Conservation (phyloP, 225 moss, liverwort and hornwort genomes). For the Climacium dendroides region DNA sequence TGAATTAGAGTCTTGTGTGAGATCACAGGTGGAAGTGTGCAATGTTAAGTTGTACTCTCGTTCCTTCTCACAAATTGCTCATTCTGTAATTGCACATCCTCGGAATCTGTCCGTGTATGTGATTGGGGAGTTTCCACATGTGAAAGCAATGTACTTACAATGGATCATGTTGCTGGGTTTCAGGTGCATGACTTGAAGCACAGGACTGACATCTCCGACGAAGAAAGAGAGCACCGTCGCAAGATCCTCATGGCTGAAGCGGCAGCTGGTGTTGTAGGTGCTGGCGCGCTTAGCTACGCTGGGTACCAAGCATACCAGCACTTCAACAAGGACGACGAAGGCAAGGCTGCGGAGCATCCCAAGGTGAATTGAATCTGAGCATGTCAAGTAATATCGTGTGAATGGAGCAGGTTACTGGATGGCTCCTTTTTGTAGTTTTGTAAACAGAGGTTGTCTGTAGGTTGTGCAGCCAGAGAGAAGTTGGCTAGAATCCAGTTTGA, state of each 20-base stretch:
- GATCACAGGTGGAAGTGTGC: not conserved
- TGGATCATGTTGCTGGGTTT: not conserved
- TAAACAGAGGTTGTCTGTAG: not conserved
- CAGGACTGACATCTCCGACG: conserved; percentile 31
- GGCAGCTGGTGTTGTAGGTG: conserved; percentile 26
- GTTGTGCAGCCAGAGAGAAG: not conserved
- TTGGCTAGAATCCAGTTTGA: not conserved
- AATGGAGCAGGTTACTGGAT: not conserved
- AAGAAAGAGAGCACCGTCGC: conserved; percentile 30
- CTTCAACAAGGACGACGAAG: not conserved
- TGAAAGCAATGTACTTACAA: not conserved
- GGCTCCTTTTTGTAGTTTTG: not conserved
- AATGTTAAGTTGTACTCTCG: not conserved
- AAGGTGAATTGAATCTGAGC: not conserved
- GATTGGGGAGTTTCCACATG: not conserved
- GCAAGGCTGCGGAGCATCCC: not conserved
- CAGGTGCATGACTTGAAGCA: conserved; percentile 40
- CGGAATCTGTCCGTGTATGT: not conserved
- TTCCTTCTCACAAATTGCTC: not conserved
- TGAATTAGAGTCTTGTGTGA: not conserved
- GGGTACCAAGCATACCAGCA: conserved; percentile 41
- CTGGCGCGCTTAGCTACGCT: conserved; percentile 9
- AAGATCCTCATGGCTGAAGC: conserved; percentile 32
- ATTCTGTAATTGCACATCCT: not conserved
- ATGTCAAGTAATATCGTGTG: not conserved